A percentile compares a stretch with the other conserved stretches of the same genome.
These are phyloP conservation scores for Rosa persica DNA, from an alignment of 306 rosid genomes.

Conservation along the genomic window DNA sequence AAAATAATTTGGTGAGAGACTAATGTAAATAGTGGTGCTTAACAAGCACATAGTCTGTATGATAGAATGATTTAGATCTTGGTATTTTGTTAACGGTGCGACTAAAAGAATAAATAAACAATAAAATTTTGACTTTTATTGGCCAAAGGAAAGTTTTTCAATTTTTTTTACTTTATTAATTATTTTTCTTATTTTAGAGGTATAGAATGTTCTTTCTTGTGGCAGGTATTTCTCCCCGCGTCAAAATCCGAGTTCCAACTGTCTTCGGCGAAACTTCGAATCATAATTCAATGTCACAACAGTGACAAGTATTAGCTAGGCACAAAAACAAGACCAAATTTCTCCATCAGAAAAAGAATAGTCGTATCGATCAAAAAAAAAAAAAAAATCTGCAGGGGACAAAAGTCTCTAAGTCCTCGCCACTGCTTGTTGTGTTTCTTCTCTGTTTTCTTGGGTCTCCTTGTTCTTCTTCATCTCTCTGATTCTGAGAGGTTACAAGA, in stretches of 20 bases:
- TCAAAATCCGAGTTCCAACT: background rate
- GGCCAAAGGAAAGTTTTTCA: too few relatives aligned
- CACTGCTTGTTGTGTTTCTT: background rate
- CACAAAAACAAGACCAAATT: background rate
- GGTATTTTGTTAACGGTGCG: too few relatives aligned
- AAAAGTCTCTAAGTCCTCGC: background rate
- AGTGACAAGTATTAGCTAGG: background rate
- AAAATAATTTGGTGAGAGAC: too few relatives aligned
- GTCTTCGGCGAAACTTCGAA: background rate
- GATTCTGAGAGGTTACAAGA: conserved; percentile 16
- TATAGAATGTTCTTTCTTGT: background rate
- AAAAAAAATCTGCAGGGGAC: background rate
- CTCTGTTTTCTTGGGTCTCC: conserved; percentile 16
- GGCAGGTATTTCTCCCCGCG: background rate
- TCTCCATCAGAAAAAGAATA: background rate
- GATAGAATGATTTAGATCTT: too few relatives aligned
- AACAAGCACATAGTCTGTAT: too few relatives aligned
- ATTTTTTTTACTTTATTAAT: too few relatives aligned
- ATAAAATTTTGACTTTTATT: too few relatives aligned
- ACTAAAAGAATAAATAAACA: too few relatives aligned
- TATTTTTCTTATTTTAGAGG: background rate
- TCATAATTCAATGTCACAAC: background rate
- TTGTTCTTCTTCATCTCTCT: conserved; percentile 14
- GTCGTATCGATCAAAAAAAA: background rate
- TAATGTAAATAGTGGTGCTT: too few relatives aligned